These are phyloP conservation scores for Herpetomonas samuelpessoai DNA, from an alignment of 208 protist species.

Conservation along the genomic window DNA sequence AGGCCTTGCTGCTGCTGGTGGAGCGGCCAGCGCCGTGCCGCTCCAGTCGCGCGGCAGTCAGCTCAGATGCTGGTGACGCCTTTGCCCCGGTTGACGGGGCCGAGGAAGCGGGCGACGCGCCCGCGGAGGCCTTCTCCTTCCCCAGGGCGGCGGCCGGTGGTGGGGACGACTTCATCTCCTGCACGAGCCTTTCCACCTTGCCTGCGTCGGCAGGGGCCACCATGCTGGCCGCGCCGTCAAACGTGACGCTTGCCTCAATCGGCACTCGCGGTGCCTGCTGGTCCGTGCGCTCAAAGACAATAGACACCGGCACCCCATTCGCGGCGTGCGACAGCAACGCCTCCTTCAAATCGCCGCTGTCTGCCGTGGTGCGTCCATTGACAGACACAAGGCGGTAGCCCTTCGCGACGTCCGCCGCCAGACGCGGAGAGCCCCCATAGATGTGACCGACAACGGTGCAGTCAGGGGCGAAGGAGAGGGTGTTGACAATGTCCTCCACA, in stretches of 20 bases:
- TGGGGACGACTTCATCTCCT: constrained; percentile 20
- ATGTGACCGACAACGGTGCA: constrained; percentile 52
- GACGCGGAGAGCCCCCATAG: constrained; percentile 21
- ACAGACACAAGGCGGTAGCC: constrained; percentile 45
- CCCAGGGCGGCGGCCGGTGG: background rate
- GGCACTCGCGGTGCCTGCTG: constrained; percentile 21
- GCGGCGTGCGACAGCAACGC: constrained; percentile 22
- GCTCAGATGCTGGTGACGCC: no score
- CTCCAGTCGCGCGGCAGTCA: background rate
- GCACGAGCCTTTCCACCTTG: constrained; percentile 33
- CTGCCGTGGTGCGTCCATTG: constrained; percentile 34
- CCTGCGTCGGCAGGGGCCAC: constrained; percentile 20
- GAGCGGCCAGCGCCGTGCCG: constrained; percentile 2
- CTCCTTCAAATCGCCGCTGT: constrained; percentile 58
- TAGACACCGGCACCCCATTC: constrained; percentile 20
- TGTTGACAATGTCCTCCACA: constrained; percentile 43
- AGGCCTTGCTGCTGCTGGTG: constrained; percentile 6
- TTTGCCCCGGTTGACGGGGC: background rate
- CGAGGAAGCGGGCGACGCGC: background rate
- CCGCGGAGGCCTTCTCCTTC: background rate
- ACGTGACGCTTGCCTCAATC: constrained; percentile 61
- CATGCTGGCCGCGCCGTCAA: constrained; percentile 38
- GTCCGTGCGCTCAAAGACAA: constrained; percentile 43
- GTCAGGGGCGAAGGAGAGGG: constrained; percentile 52
- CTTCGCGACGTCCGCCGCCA: constrained; percentile 14